Evolutionary conservation across 495 filamentous ascomycete genomes (phyloP), one percentile per base, ranked within the genome.

Genomic region (Penicillium pulvis): DNA sequence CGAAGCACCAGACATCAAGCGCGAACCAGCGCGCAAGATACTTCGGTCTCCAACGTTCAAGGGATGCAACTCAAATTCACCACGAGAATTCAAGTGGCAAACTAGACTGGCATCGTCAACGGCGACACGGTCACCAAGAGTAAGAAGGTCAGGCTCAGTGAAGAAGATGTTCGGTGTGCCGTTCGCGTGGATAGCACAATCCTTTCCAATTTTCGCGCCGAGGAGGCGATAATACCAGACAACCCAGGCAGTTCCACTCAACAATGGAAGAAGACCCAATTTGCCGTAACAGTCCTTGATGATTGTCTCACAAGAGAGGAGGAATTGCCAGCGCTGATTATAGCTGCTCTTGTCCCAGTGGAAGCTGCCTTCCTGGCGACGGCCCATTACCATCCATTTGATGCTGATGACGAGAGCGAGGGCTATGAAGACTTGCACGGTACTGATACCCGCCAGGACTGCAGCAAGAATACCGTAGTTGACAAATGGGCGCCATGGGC

Each of bases 21-120:
- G 63, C 19, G 71, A 73, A 24, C 75, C 77, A 46, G 66, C 70
- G 17, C 78, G 66, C 51, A 81, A 44, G 30, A 80, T 76, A 59
- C 71, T 73, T 9, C 78, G 60, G 41, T 75, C 71, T 0, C 79
- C 78, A 8, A 81, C 75, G 0, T 31, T 49, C 47, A 80, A 53
- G 28, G 58, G 50, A 45, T 80, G 79, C 39, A 80, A 45, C 59
- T 78, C 72, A 54, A 80, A 82, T 28, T 77, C 75, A 19, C 79
- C 79, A 19, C 75, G 65, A 1, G 74, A 75, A 52, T 79, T 78
- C 50, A 78, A 68, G 59, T 81, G 79, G 36, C 61, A 71, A 6
- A 81, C 77, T 35, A 80, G 42, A 60, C 75, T 79, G 4, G 74
- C 75, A 60, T 81, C 77, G 28, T 81, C 78, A 17, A 79, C 74